Base-by-base conservation (phyloP, 495 filamentous ascomycete species). In the Penicillium bovifimosum region DNA sequence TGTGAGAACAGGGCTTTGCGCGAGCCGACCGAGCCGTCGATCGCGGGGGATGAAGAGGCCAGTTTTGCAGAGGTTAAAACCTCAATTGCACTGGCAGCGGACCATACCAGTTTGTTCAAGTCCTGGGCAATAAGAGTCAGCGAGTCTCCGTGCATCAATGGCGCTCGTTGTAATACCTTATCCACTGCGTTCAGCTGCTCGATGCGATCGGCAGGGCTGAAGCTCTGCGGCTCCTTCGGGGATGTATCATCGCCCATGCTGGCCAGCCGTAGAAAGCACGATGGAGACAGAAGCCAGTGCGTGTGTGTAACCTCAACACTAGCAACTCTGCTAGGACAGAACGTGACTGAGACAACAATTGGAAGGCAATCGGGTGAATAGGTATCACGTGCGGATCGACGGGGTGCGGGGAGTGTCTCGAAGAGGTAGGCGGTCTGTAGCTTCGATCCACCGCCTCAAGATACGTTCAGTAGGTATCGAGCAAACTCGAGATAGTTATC, bases 131-230 rank as follows among this genome's bases (percentile, higher is more conserved):
- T 11, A 33, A 52, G 3, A 16, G 9, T 50, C 26, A 50, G 46
- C 40, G 26, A 32, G 8, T 32, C 10, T 31, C 14, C 3, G 13
- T 7, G 0, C 14, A 36, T 29, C 9, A 43, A 34, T 28, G 27
- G 13, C 18, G 10, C 9, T 28, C 20, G 14, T 16, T 32, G 26
- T 50, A 68, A 26, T 68, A 88, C 86, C 64, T 82, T 75, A 69
- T 93, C 88, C 44, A 92, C 86, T 14, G 84, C 78, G 59, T 78
- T 83, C 36, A 96, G 79, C 55, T 91, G 85, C 46, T 83, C 79
- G 50, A 96, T 91, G 47, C 84, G 86, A 61, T 90, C 84, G 6
- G 78, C 78, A 16, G 80, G 76, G 20, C 78, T 86, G 58, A 85
- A 84, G 41, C 70, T 65, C 20, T 60, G 38, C 8, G 11, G 16